Conservation (phyloP, 129 eudicot genomes). For the Kitagawia praeruptora region DNA sequence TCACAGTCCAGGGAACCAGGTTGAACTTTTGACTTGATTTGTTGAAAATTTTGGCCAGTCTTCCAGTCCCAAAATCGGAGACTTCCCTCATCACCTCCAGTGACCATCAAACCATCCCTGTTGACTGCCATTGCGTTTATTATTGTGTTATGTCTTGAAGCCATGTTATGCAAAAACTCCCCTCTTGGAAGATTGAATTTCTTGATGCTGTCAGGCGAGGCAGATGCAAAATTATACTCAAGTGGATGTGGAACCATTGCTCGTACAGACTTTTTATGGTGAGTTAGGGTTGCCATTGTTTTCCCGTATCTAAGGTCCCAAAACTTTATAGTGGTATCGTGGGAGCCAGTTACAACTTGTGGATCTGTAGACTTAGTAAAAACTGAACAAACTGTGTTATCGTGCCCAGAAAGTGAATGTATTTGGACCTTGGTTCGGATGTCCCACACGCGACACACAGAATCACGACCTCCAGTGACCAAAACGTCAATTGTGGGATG, state of each 20-base stretch:
- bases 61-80: slow-evolving; percentile 96
- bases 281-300: slow-evolving; percentile 83
- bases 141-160: slow-evolving; percentile 77
- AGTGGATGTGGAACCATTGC: slow-evolving; percentile 91
- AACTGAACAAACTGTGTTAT: slow-evolving; percentile 91
- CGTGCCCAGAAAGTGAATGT: slow-evolving; percentile 82
- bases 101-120: slow-evolving; percentile 81
- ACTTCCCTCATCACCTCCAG: slow-evolving; percentile 97
- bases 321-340: slow-evolving; percentile 87
- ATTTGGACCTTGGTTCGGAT: slow-evolving; percentile 89
- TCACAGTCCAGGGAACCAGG: slow-evolving; percentile 97
- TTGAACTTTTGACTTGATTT: slow-evolving; percentile 77
- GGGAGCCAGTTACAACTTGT: slow-evolving; percentile 97
- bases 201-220: slow-evolving; percentile 91
- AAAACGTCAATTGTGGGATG: slow-evolving; percentile 92
- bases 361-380: slow-evolving; percentile 94
- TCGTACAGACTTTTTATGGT: slow-evolving; percentile 92
- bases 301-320: slow-evolving; percentile 98
- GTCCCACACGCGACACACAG: slow-evolving; percentile 99
- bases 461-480: slow-evolving; percentile 97
- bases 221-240: slow-evolving; percentile 88
- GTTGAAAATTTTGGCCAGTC: slow-evolving; percentile 89
- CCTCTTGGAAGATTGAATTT: slow-evolving; percentile 92
- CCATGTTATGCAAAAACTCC: slow-evolving; percentile 93
- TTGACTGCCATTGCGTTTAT: slow-evolving; percentile 88